phyloP scores from a whole-genome alignment of 768 basidiomycete genomes.

The Cyclocybe aegerita region DNA sequence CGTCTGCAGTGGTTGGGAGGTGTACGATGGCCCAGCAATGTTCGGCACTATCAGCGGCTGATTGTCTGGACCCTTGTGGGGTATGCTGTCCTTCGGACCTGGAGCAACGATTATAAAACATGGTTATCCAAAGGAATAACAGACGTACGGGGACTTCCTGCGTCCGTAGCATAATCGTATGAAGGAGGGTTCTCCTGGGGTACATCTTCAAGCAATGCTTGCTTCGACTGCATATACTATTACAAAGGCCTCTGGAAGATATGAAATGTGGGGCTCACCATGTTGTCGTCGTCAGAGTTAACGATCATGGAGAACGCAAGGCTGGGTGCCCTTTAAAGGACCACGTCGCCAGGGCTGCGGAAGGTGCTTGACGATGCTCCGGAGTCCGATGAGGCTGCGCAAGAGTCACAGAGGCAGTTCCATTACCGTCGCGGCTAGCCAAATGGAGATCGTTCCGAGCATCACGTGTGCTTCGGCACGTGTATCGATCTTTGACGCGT shows the following conservation, averaged over 20 bases:
- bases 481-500: constrained; percentile 12
- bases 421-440: not conserved
- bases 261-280: constrained; percentile 15
- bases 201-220: constrained; percentile 12
- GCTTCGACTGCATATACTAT: constrained; percentile 1
- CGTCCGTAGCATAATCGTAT: constrained; percentile 39
- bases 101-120: not conserved
- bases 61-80: not conserved
- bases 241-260: not conserved
- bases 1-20: constrained; percentile 30
- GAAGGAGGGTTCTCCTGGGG: constrained; percentile 47
- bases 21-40: constrained; percentile 19
- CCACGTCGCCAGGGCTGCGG: constrained; percentile 5
- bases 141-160: constrained; percentile 26
- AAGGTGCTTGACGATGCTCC: not conserved
- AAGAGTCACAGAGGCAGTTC: constrained; percentile 3
- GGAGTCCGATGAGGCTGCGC: too few relatives aligned
- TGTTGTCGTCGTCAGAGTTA: constrained; percentile 21
- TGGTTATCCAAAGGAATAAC: not conserved
- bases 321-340: constrained; percentile 2
- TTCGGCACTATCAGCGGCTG: constrained; percentile 12
- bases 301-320: constrained; percentile 23
- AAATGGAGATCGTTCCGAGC: not conserved
- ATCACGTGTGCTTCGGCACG: constrained; percentile 13
- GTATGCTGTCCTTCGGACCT: not conserved